Evolutionary conservation across 768 basidiomycete species (phyloP).

Genomic region (Hebeloma cylindrosporum): DNA sequence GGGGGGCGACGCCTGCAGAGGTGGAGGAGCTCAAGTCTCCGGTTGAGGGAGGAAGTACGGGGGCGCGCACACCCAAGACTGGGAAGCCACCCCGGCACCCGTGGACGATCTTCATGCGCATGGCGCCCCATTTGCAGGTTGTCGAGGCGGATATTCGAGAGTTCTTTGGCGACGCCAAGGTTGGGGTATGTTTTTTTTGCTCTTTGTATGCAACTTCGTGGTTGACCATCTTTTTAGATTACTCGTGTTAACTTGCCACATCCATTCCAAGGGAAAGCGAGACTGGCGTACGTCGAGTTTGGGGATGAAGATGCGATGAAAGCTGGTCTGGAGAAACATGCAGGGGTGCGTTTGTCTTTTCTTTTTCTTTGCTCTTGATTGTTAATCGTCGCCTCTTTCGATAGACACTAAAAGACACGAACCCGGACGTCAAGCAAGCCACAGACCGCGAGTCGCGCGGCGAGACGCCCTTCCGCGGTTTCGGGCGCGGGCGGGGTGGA

Average conservation of each 20-base stretch:
- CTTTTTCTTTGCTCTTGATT: conserved; percentile 3
- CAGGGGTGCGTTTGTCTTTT: conserved; percentile 50
- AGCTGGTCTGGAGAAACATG: conserved; percentile 71
- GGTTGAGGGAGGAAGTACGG: conserved; percentile 47
- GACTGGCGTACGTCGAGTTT: conserved; percentile 87
- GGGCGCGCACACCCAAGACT: conserved; percentile 70
- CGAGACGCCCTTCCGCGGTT: conserved; percentile 33
- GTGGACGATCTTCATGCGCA: conserved; percentile 84
- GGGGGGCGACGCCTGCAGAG: conserved; percentile 17
- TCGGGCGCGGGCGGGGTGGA: conserved; percentile 52
- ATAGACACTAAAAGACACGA: conserved; percentile 68
- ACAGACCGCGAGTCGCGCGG: conserved; percentile 53
- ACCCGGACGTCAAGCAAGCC: conserved; percentile 71
- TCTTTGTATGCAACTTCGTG: conserved; percentile 1
- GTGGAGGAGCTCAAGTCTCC: conserved; percentile 50
- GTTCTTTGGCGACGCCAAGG: conserved; percentile 73
- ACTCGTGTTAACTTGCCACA: conserved; percentile 64
- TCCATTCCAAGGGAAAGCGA: conserved; percentile 47
- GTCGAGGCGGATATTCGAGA: conserved; percentile 69
- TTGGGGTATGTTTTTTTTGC: conserved; percentile 47
- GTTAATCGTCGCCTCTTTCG: conserved; percentile 13
- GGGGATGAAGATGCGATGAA: conserved; percentile 86
- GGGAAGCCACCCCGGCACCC: conserved; percentile 66
- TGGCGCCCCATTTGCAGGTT: conserved; percentile 44
- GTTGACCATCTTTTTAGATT: conserved; percentile 44